phyloP scores from a whole-genome alignment of 2,329 filamentous ascomycete genomes.

The Fusarium pseudograminearum region DNA sequence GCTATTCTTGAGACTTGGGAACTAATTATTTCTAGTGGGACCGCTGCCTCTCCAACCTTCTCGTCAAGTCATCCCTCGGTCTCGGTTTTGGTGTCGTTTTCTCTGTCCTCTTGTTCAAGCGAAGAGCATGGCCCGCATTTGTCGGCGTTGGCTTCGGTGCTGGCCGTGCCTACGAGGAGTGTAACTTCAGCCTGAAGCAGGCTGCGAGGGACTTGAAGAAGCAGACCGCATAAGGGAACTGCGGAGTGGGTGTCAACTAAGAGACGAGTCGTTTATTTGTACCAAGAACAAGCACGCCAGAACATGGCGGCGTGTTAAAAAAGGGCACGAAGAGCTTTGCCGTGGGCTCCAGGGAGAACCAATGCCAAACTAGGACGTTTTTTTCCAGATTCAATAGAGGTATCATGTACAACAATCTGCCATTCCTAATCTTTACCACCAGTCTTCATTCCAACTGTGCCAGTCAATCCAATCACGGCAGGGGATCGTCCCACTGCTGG shows the following conservation, averaged over 20 bases:
- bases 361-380: constrained; percentile 46
- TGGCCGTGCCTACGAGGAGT: constrained; percentile 97
- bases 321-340: constrained; percentile 35
- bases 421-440: constrained; percentile 18
- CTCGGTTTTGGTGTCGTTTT: constrained; percentile 98
- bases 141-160: constrained; percentile 95
- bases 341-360: constrained; percentile 42
- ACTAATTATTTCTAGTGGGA: constrained; percentile 79
- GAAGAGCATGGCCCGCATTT: constrained; percentile 97
- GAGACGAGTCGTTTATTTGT: constrained; percentile 36
- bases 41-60: constrained; percentile 94
- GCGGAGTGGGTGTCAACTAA: constrained; percentile 3
- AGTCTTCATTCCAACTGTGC: neutral
- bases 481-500: constrained; percentile 21
- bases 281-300: constrained; percentile 42
- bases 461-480: constrained; percentile 11
- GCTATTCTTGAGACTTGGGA: neutral
- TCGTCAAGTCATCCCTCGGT: constrained; percentile 96
- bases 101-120: constrained; percentile 97
- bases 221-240: constrained; percentile 55
- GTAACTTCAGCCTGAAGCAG: constrained; percentile 82
- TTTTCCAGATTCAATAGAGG: constrained; percentile 49
- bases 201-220: constrained; percentile 69
- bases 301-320: constrained; percentile 42
- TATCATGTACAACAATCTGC: constrained; percentile 52